Evolutionary conservation across 2,329 filamentous ascomycete species (phyloP), one percentile per base, ranked within the genome.

Genomic region (Aspergillus caelatus): DNA sequence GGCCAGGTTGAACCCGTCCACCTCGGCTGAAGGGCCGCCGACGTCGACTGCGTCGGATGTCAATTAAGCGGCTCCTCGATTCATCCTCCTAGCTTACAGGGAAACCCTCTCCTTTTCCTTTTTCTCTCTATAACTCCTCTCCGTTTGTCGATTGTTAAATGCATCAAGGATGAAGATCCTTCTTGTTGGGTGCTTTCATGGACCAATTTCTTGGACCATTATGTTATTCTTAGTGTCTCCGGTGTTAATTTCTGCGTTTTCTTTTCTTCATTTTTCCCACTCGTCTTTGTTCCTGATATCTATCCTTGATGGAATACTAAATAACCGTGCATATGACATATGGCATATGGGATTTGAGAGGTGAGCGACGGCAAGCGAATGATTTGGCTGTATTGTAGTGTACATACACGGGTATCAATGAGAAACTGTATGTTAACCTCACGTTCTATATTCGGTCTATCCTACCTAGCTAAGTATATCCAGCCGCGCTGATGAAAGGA

Each of bases 1-100:
- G 61, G 70, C 69, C 63, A 74, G 63, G 59, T 65, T 75, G 61
- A 74, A 66, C 53, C 70, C 70, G 45, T 71, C 70, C 23, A 61
- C 67, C 26, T 63, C 58, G 57, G 68, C 65, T 26, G 70, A 67
- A 54, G 71, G 61, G 54, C 66, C 68, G 19, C 65, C 66, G 45
- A 66, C 70, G 6, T 65, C 69, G 36, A 59, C 69, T 12, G 68
- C 76, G 60, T 75, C 30, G 36, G 26, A 59, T 48, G 32, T 28
- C 19, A 41, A 53, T 39, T 41, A 56, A 36, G 16, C 23, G 68
- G 68, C 54, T 43, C 12, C 48, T 52, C 32, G 21, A 39, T 55
- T 21, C 30, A 14, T 54, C 41, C 28, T 55, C 21, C 30, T 59
- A 50, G 12, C 14, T 56, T 26, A 32, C 12, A 21, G 48, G 48